phyloP scores from a whole-genome alignment of 108 stramenopile genomes.

The Craspedostauros australis region DNA sequence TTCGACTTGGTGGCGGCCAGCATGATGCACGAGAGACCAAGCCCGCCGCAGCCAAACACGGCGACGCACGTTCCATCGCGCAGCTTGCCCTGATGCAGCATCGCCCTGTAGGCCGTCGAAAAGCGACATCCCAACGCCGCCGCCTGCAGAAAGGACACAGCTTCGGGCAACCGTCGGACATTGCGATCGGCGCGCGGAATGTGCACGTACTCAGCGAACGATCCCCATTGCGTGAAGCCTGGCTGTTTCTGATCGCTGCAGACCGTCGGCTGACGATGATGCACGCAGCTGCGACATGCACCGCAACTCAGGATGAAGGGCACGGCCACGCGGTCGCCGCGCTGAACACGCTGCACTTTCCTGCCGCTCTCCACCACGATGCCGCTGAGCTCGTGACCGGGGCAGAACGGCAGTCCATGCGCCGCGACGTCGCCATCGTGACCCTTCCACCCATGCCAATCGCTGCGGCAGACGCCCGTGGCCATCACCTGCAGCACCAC shows the following conservation, averaged over 20 bases:
- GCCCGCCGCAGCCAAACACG: conserved; percentile 72
- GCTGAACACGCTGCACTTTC: conserved; percentile 8
- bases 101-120: conserved; percentile 74
- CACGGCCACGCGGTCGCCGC: conserved; percentile 64
- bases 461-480: conserved; percentile 70
- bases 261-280: conserved; percentile 40
- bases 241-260: conserved; percentile 68
- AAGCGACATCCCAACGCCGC: conserved; percentile 82
- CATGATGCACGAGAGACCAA: conserved; percentile 72
- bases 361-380: conserved; percentile 50
- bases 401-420: conserved; percentile 63
- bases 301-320: conserved; percentile 78
- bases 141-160: conserved; percentile 64
- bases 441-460: conserved; percentile 84
- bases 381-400: conserved; percentile 76
- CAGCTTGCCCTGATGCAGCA: conserved; percentile 58
- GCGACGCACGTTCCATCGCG: conserved; percentile 9
- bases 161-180: conserved; percentile 36
- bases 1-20: conserved; percentile 29
- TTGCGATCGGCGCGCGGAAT: conserved; percentile 62
- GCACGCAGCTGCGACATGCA: conserved; percentile 39
- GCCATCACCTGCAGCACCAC: conserved; percentile 66
- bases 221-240: conserved; percentile 63
- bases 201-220: conserved; percentile 67
- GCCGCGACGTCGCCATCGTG: conserved; percentile 58